Conservation (phyloP, 129 eudicot genomes). For the Artemisia tridentata region DNA sequence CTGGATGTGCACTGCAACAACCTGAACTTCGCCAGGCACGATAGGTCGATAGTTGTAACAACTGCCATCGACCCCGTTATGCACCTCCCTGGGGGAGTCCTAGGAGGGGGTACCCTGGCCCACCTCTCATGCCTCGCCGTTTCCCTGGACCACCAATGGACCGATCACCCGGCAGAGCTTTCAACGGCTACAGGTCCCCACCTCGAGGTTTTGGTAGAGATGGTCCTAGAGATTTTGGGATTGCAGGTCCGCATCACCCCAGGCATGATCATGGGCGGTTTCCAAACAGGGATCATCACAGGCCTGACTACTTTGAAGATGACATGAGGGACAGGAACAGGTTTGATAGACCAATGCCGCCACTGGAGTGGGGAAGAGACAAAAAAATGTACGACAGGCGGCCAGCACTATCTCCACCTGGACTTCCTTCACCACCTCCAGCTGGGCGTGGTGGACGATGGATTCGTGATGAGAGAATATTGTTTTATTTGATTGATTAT, state of each 20-base stretch:
- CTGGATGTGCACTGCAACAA: conserved; percentile 85
- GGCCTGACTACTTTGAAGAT: conserved; percentile 57
- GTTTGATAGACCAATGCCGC: conserved; percentile 52
- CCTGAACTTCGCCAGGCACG: conserved; percentile 86
- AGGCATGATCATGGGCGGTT: conserved; percentile 74
- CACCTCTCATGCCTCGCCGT: conserved; percentile 53
- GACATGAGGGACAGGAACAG: conserved; percentile 61
- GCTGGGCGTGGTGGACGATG: conserved; percentile 49
- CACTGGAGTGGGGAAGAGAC: conserved; percentile 59
- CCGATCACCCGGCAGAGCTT: conserved; percentile 63
- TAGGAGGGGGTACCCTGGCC: conserved; percentile 68
- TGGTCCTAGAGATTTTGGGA: conserved; percentile 63
- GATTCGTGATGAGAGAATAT: conserved; percentile 47
- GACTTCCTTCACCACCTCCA: conserved; percentile 32
- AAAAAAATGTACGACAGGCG: conserved; percentile 65
- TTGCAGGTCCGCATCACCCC: conserved; percentile 47
- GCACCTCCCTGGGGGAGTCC: conserved; percentile 60
- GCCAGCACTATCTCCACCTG: conserved; percentile 48
- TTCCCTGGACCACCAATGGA: conserved; percentile 59
- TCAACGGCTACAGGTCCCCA: conserved; percentile 72
- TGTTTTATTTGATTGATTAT: no score
- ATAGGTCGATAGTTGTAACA: conserved; percentile 82
- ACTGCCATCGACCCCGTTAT: conserved; percentile 70
- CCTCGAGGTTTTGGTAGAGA: conserved; percentile 73
- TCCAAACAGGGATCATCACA: conserved; percentile 43